Evolutionary conservation across 768 basidiomycete genomes (phyloP).

Genomic region (Paxillus ammoniavirescens): DNA sequence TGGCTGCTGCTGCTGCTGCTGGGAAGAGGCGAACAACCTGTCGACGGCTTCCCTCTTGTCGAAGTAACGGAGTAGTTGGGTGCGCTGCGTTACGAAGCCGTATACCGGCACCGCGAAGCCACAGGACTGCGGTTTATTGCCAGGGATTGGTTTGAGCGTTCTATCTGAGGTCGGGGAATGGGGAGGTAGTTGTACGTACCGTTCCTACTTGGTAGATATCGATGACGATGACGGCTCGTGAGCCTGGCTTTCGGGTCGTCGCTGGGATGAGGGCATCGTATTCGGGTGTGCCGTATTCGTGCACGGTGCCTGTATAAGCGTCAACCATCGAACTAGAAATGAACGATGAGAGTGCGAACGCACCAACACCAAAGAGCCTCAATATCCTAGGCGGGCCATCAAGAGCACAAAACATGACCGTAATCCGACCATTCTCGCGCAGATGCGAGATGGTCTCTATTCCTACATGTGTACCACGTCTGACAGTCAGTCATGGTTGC

Average conservation of each 20-base stretch:
- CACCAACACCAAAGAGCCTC: slow-evolving; percentile 59
- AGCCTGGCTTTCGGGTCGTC: slow-evolving; percentile 51
- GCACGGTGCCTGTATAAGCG: slow-evolving; percentile 44
- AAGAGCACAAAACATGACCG: slow-evolving; percentile 61
- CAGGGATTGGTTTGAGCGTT: background rate
- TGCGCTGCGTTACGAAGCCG: slow-evolving; percentile 56
- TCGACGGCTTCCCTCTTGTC: slow-evolving; percentile 44
- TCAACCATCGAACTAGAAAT: background rate
- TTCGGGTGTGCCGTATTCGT: slow-evolving; percentile 63
- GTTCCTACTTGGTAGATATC: slow-evolving; percentile 58
- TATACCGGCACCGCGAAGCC: slow-evolving; percentile 65
- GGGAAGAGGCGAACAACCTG: slow-evolving; percentile 15
- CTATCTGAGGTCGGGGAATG: background rate
- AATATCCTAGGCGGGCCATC: slow-evolving; percentile 59
- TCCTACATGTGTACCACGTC: slow-evolving; percentile 31
- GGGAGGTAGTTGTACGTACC: slow-evolving; percentile 28
- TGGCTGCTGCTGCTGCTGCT: background rate
- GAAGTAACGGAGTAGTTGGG: slow-evolving; percentile 43
- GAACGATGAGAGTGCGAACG: slow-evolving; percentile 2
- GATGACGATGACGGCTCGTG: slow-evolving; percentile 57
- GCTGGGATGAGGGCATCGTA: slow-evolving; percentile 53
- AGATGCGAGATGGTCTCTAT: slow-evolving; percentile 63
- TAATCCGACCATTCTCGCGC: slow-evolving; percentile 62
- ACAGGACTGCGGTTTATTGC: slow-evolving; percentile 48
- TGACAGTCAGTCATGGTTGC: background rate